Conservation (phyloP, 805 yeast genomes). For the Ogataea philodendri region DNA sequence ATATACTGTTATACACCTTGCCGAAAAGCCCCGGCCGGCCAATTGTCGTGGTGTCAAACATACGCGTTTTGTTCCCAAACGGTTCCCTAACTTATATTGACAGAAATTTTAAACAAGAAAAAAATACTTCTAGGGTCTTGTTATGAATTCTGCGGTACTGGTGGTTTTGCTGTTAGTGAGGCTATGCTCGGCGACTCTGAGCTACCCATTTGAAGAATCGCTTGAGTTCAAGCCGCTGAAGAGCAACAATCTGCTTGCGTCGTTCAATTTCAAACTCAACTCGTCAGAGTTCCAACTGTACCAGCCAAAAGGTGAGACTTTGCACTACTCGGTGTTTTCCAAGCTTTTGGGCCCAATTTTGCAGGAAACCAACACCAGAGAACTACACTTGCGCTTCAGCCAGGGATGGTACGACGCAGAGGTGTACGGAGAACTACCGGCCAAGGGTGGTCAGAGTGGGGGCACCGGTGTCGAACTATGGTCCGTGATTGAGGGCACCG, state of each 20-base stretch:
- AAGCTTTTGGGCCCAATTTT: slow-evolving; percentile 76
- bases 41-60: slow-evolving; percentile 12
- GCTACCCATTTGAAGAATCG: slow-evolving; percentile 56
- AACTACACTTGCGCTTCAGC: slow-evolving; percentile 80
- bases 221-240: slow-evolving; percentile 68
- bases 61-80: slow-evolving; percentile 5
- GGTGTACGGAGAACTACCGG: slow-evolving; percentile 80
- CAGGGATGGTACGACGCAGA: slow-evolving; percentile 96
- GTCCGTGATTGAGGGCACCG: slow-evolving; percentile 73
- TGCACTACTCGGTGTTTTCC: slow-evolving; percentile 72
- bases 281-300: slow-evolving; percentile 43
- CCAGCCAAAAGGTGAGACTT: slow-evolving; percentile 20
- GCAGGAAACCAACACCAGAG: slow-evolving; percentile 61
- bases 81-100: neutral
- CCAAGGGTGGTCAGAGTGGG: slow-evolving; percentile 69
- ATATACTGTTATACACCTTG: slow-evolving; percentile 22
- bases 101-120: too few species aligned
- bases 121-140: too few species aligned
- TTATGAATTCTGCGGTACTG: slow-evolving; percentile 3
- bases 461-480: slow-evolving; percentile 95
- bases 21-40: slow-evolving; percentile 18
- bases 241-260: slow-evolving; percentile 63
- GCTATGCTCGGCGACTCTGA: slow-evolving; percentile 4
- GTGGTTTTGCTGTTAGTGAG: slow-evolving; percentile 4
- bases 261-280: slow-evolving; percentile 65